Evolutionary conservation across 2,329 filamentous ascomycete species (phyloP), one percentile per base, ranked within the genome.

Genomic region (Pestalotiopsis sp.): DNA sequence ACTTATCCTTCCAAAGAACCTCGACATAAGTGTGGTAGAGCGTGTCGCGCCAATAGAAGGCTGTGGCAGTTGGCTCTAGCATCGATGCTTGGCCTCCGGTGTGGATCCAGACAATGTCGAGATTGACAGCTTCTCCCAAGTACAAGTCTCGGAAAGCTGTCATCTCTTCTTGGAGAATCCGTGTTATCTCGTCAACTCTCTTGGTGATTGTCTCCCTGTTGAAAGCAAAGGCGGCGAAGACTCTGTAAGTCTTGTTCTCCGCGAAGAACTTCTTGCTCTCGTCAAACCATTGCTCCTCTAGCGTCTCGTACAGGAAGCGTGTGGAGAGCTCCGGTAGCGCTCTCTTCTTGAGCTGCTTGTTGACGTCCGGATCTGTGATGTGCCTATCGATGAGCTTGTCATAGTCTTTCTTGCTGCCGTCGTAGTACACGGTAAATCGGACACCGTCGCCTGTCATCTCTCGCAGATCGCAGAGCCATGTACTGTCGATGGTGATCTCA

Each of bases 1-100:
- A 79, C 64, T 80, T 79, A 0, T 79, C 77, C 17, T 70, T 67
- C 73, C 76, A 80, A 27, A 73, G 65, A 3, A 80, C 59, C 72
- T 71, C 75, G 23, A 81, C 67, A 27, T 81, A 80, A 0, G 70
- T 66, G 56, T 80, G 75, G 36, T 74, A 80, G 0, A 70, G 61
- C 0, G 71, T 66, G 0, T 66, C 70, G 3, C 78, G 76, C 79
- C 79, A 81, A 6, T 65, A 70, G 63, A 75, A 81, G 0, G 79
- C 78, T 0, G 77, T 78, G 0, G 67, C 67, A 11, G 59, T 17
- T 13, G 11, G 1, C 20, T 4, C 0, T 23, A 36, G 7, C 56
- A 27, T 66, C 0, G 20, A 67, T 2, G 70, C 71, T 52, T 73
- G 23, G 9, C 77, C 72, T 0, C 75, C 75, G 3, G 72, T 36